phyloP scores from a whole-genome alignment of 495 filamentous ascomycete genomes.

The Lophium mytilinum region DNA sequence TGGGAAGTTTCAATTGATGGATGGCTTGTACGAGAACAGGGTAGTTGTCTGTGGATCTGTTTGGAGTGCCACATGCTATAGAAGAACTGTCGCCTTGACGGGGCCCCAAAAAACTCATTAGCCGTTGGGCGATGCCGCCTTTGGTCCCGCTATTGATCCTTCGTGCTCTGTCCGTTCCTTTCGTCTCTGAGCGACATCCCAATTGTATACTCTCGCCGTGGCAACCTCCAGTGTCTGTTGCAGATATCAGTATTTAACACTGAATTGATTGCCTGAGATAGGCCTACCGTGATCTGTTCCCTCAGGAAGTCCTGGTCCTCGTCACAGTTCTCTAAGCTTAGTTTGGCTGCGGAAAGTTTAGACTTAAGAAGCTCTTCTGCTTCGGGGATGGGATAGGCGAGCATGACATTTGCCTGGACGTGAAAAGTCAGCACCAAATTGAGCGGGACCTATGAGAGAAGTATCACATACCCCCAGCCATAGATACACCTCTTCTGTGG shows the following conservation, averaged over 20 bases:
- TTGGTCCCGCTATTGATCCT: constrained; percentile 19
- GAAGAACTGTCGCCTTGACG: neutral
- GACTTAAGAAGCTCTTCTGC: constrained; percentile 69
- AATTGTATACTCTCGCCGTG: constrained; percentile 95
- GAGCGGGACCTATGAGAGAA: neutral
- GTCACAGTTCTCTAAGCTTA: constrained; percentile 74
- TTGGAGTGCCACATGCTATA: neutral
- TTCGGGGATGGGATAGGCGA: constrained; percentile 84
- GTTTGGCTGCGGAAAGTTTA: constrained; percentile 71
- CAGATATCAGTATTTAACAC: neutral
- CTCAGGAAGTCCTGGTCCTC: constrained; percentile 94
- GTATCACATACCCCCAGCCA: constrained; percentile 69
- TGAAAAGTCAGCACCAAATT: neutral
- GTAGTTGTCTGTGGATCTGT: neutral
- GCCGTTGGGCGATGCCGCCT: constrained; percentile 3
- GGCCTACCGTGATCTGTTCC: constrained; percentile 83
- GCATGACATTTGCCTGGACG: constrained; percentile 85
- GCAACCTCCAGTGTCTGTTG: constrained; percentile 89
- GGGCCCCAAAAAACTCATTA: neutral
- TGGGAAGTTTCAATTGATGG: constrained; percentile 3
- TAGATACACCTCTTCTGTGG: constrained; percentile 87
- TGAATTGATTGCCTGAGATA: neutral
- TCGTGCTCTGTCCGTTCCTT: constrained; percentile 54
- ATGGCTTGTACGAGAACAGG: neutral
- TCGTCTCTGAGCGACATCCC: constrained; percentile 88